Evolutionary conservation across 371 early-diverging fungal genomes (phyloP).

Genomic region (Rhizopus stolonifer): DNA sequence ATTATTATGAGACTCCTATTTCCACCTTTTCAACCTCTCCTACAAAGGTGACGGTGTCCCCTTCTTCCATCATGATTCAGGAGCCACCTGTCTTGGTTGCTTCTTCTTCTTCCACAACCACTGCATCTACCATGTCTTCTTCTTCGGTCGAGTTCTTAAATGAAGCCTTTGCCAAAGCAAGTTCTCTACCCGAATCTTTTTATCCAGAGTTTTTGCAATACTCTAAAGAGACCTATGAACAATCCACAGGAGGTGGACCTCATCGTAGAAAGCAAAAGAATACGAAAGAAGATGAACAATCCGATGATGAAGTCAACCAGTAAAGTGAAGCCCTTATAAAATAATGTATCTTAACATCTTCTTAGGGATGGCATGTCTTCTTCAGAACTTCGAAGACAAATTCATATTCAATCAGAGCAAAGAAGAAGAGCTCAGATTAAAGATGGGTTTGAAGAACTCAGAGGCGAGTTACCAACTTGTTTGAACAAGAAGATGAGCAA

Average conservation of each 20-base stretch:
- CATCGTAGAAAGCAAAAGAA: slow-evolving; percentile 33
- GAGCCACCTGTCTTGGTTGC: slow-evolving; percentile 45
- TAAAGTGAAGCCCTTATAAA: slow-evolving; percentile 3
- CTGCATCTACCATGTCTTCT: slow-evolving; percentile 33
- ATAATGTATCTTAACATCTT: not conserved
- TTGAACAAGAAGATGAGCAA: slow-evolving; percentile 42
- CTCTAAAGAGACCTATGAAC: slow-evolving; percentile 37
- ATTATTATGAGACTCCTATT: slow-evolving; percentile 23
- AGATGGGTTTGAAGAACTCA: slow-evolving; percentile 38
- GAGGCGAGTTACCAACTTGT: slow-evolving; percentile 34
- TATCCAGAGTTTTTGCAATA: slow-evolving; percentile 41
- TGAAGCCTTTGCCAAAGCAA: slow-evolving; percentile 38
- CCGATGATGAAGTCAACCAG: slow-evolving; percentile 26
- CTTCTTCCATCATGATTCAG: slow-evolving; percentile 36
- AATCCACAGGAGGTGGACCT: slow-evolving; percentile 29
- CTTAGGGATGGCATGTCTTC: slow-evolving; percentile 16
- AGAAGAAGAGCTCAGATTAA: slow-evolving; percentile 51
- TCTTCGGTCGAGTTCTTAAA: slow-evolving; percentile 35
- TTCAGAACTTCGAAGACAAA: slow-evolving; percentile 40
- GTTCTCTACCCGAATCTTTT: slow-evolving; percentile 37
- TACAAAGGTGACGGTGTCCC: slow-evolving; percentile 14
- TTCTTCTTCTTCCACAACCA: slow-evolving; percentile 39
- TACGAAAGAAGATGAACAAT: slow-evolving; percentile 10
- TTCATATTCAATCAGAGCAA: slow-evolving; percentile 51
- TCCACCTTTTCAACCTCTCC: not conserved